Conservation (phyloP, 2,329 filamentous ascomycete genomes). For the Aspergillus ruber region DNA sequence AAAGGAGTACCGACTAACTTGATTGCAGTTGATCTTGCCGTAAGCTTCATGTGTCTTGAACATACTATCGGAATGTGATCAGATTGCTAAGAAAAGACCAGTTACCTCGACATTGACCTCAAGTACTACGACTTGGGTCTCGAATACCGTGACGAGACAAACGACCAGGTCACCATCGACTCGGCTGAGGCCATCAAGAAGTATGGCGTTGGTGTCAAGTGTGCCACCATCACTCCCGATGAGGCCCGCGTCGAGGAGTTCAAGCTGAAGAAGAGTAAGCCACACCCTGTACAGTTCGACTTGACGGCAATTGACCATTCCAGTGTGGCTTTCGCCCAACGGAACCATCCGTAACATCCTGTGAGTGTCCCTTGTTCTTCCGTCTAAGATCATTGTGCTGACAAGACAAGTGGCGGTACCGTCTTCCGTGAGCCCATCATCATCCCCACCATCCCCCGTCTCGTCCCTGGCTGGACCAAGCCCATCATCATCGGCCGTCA, state of each 20-base stretch:
- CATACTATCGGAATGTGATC: constrained; percentile 2
- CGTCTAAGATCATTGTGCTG: not conserved
- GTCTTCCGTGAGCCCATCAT: constrained; percentile 99
- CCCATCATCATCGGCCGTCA: constrained; percentile 98
- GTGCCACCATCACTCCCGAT: constrained; percentile 97
- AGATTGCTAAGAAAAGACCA: constrained; percentile 19
- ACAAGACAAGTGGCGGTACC: constrained; percentile 62
- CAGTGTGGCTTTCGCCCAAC: constrained; percentile 93
- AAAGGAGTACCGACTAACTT: not conserved
- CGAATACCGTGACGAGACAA: constrained; percentile 89
- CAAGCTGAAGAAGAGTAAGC: constrained; percentile 78
- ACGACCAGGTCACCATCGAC: constrained; percentile 92
- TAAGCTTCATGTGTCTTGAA: constrained; percentile 26
- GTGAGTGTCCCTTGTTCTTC: constrained; percentile 27
- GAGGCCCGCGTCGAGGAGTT: constrained; percentile 96
- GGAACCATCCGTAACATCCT: constrained; percentile 69
- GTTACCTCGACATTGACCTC: constrained; percentile 90
- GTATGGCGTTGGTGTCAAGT: constrained; percentile 98
- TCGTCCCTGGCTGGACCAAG: constrained; percentile 97
- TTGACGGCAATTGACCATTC: not conserved
- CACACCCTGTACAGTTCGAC: not conserved
- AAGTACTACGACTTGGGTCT: constrained; percentile 97
- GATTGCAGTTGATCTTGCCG: constrained; percentile 70
- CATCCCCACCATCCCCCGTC: constrained; percentile 83
- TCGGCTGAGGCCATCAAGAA: constrained; percentile 97